Conservation (phyloP, 768 basidiomycete species). For the Candolleomyces aberdarensis region DNA sequence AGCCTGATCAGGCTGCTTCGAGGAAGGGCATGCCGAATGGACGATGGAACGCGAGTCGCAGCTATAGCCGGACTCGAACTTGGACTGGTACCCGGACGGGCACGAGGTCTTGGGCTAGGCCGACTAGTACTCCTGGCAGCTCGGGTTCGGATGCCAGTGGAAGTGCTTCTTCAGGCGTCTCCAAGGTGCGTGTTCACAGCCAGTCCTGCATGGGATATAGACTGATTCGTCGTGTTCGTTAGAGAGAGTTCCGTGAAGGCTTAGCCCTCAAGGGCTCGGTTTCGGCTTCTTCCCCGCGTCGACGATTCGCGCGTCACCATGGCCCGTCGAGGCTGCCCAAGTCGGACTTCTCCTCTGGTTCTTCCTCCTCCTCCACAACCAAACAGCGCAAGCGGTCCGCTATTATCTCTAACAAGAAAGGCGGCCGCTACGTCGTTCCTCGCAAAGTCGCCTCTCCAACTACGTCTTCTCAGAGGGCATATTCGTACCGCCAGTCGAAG, state of each 20-base stretch:
- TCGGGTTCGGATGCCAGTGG: neutral
- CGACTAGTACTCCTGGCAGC: neutral
- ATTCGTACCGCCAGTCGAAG: neutral
- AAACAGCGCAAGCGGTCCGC: neutral
- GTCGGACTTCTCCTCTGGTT: neutral
- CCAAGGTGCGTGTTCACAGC: neutral
- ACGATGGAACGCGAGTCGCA: too few species aligned
- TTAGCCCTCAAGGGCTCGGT: neutral
- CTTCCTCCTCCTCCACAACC: neutral
- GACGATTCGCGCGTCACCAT: neutral
- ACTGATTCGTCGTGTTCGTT: neutral
- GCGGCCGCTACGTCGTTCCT: neutral
- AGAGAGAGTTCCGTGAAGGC: neutral
- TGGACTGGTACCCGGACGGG: neutral
- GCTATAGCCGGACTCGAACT: neutral
- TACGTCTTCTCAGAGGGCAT: neutral
- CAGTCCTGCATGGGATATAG: neutral
- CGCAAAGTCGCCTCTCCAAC: neutral
- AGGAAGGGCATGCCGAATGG: constrained; percentile 3
- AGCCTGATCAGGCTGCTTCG: neutral
- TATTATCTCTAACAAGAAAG: neutral
- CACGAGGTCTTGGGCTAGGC: neutral
- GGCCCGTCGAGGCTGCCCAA: neutral
- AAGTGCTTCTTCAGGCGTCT: neutral
- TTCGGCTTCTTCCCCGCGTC: neutral